Base-by-base conservation (phyloP, 2,329 filamentous ascomycete genomes). In the Fusarium coffeatum region DNA sequence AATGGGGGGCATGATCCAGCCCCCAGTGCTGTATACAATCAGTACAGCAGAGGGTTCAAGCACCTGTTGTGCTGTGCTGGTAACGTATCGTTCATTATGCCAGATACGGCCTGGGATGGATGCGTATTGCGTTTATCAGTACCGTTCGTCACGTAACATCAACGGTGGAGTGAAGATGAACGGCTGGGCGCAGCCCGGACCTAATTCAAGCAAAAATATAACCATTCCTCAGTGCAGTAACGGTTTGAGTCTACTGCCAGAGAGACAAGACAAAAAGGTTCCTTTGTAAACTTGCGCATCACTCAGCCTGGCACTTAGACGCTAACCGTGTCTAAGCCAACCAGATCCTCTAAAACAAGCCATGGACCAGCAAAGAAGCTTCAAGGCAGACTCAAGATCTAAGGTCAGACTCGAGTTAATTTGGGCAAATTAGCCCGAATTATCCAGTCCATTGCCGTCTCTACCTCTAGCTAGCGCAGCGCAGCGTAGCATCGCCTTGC, bases 131-230 rank as follows among this genome's bases (percentile, higher is more conserved):
- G 43, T 64, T 60, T 45, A 56, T 34, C 45, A 34, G 32, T 27
- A 30, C 42, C 34, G 49, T 64, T 59, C 57, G 59, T 61, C 58
- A 67, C 64, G 72, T 74, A 68, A 53, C 69, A 74, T 74, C 43
- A 57, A 69, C 49, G 57, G 72, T 71, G 72, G 67, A 59, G 72
- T 56, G 63, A 40, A n/a, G 50, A 57, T 64, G 64, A 71, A 69
- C 59, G 46, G 57, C 58, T 57, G 55, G 59, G 65, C 70, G 72
- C 64, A 74, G 70, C 46, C 18, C 50, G 42, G 34, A 47, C 23
- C 18, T 42, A 37, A 53, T 16, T 61, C 32, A 37, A 69, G 62
- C 45, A 70, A 32, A 59, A 59, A 64, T 37, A 67, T 45, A 68
- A 50, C n/a, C 46, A 57, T 65, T 53, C 59, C 67, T 53, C 56